phyloP scores from a whole-genome alignment of 164 flowering plant species.

The Hamamelis virginiana region DNA sequence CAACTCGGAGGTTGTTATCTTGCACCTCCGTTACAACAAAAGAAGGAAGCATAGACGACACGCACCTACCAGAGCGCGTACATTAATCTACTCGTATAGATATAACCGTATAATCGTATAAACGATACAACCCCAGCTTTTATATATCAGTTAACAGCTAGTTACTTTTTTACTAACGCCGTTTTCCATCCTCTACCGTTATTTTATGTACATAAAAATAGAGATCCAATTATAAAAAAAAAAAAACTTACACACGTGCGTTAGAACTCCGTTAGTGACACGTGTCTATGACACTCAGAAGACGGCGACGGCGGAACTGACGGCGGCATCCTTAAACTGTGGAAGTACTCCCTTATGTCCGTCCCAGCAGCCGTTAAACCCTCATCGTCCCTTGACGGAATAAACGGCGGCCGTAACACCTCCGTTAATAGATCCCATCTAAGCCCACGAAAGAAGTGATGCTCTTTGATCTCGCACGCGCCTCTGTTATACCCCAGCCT shows the following conservation, averaged over 20 bases:
- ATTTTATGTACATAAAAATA: slow-evolving; percentile 17
- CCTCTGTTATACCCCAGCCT: slow-evolving; percentile 71
- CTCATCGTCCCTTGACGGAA: slow-evolving; percentile 50
- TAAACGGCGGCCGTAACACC: slow-evolving; percentile 78
- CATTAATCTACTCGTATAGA: neutral
- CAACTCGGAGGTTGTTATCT: too few relatives aligned
- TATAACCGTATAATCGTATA: slow-evolving; percentile 11
- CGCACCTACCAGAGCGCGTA: too few relatives aligned
- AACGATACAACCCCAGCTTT: slow-evolving; percentile 1
- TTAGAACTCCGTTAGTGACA: slow-evolving; percentile 61
- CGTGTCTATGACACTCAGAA: slow-evolving; percentile 20
- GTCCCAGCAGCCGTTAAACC: slow-evolving; percentile 17
- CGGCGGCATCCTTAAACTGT: slow-evolving; percentile 27
- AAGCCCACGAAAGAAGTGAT: slow-evolving; percentile 67
- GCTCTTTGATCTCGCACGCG: slow-evolving; percentile 74
- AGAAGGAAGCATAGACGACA: neutral
- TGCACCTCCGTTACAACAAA: slow-evolving; percentile 5
- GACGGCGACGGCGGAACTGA: slow-evolving; percentile 39
- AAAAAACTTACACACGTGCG: slow-evolving; percentile 11
- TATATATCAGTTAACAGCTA: neutral
- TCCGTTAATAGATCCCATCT: slow-evolving; percentile 78
- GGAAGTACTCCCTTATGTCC: slow-evolving; percentile 53
- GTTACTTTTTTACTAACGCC: slow-evolving; percentile 11
- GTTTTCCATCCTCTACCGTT: slow-evolving; percentile 18
- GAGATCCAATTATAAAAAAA: neutral